Percentiles rank a stretch among this genome's conserved stretches.
Conservation (phyloP, 495 filamentous ascomycete genomes). For the Hyphodiscus hymeniophilus region DNA sequence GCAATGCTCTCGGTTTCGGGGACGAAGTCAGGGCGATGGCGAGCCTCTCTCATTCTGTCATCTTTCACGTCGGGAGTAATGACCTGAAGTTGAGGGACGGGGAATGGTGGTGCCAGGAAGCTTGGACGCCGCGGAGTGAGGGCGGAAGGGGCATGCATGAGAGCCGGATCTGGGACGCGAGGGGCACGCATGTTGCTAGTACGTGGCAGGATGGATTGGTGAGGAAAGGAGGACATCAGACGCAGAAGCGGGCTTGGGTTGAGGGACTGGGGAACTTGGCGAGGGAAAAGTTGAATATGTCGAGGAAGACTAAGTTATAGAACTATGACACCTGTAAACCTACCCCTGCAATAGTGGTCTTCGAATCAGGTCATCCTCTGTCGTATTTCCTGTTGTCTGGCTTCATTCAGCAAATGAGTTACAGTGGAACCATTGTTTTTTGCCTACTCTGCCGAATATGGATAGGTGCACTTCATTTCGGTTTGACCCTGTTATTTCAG, state of each 20-base stretch:
- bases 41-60: constrained; percentile 52
- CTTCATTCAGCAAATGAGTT: too few relatives aligned
- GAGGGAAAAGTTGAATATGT: neutral
- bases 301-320: neutral
- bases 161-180: constrained; percentile 55
- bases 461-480: too few relatives aligned
- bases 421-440: too few relatives aligned
- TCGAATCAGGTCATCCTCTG: too few relatives aligned
- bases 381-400: too few relatives aligned
- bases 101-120: constrained; percentile 62
- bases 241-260: constrained; percentile 1
- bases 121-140: constrained; percentile 45
- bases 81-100: constrained; percentile 9
- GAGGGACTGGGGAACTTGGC: constrained; percentile 2
- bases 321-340: neutral
- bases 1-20: constrained; percentile 50
- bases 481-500: too few relatives aligned
- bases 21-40: constrained; percentile 43
- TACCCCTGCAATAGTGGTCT: too few relatives aligned
- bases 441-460: too few relatives aligned
- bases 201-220: constrained; percentile 55
- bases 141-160: constrained; percentile 51
- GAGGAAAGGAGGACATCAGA: constrained; percentile 4
- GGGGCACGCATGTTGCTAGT: constrained; percentile 52
- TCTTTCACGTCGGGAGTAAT: constrained; percentile 46